Base-by-base conservation (phyloP, 2,329 filamentous ascomycete species). In the Apiospora rasikravindrae region DNA sequence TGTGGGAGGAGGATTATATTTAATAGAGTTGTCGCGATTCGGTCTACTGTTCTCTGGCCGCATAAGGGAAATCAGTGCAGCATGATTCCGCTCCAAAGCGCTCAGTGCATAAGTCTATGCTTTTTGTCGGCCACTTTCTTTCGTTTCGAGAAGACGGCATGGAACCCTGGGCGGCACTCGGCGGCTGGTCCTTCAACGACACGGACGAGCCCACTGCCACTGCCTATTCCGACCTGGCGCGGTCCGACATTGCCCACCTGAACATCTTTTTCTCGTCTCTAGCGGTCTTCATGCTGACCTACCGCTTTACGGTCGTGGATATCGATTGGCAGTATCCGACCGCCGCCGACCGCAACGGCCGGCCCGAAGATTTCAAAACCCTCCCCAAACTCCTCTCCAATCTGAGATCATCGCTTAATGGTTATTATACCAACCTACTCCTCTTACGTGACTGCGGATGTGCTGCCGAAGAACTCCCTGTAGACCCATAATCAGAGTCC, bases 271-370 rank as follows among this genome's bases (percentile, higher is more conserved):
- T 44, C 19, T 37, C 33, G 13, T 37, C 29, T 10, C 19, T 67
- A 7, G 26, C 40, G n/a, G 7, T 26, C 3, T 74, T 74, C 71
- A 74, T 74, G 73, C 1, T 33, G 11, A 71, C 67, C 14, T 72
- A 51, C 29, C 72, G 72, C 5, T 74, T 74, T 13, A 71, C 73
- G 44, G 73, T 72, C 13, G 61, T 74, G 2, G 73, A 74, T 40
- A 26, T 74, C 26, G 73, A 74, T 45, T 74, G 72, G 73, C 72
- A 74, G 66, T 74, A 73, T 44, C 68, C 70, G 42, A 11, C 24
- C 66, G 61, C 67, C 26, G 29, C 16, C n/a, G 26, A 64, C 14
- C 26, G 57, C 14, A 40, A 26, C n/a, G 57, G 57, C 57, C 26
- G 37, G 10, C 57, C 57, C 22, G 57, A 64, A 29, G 57, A 64